phyloP scores from a whole-genome alignment of 148 eudicot genomes.

The Chenopodium album region DNA sequence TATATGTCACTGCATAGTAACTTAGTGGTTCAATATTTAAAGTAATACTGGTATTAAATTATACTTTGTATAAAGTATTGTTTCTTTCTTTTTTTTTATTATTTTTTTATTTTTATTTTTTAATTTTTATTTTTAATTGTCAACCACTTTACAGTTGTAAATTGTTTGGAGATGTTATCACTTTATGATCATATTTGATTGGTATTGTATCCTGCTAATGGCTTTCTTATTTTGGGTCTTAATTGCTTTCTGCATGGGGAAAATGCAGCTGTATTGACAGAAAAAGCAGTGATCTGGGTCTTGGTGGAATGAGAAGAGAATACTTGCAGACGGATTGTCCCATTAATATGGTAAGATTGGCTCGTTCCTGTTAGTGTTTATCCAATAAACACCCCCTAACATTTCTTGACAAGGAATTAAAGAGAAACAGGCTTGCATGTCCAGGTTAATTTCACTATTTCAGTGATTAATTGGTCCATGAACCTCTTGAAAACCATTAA shows the following conservation, averaged over 20 bases:
- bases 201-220: background rate
- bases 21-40: background rate
- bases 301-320: conserved; percentile 90
- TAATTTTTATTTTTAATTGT: background rate
- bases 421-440: background rate
- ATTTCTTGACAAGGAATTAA: background rate
- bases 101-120: no score
- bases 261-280: conserved; percentile 81
- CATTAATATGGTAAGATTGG: conserved; percentile 55
- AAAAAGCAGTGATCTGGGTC: conserved; percentile 92
- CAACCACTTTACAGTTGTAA: background rate
- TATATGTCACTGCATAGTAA: background rate
- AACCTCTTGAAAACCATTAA: background rate
- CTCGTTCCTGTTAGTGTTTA: background rate
- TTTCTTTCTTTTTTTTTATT: no score
- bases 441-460: background rate
- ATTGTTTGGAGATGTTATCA: background rate
- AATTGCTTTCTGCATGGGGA: conserved; percentile 12
- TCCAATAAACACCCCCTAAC: background rate
- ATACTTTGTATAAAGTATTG: no score
- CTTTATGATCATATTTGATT: background rate
- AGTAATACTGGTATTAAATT: no score
- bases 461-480: background rate
- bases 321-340: conserved; percentile 95
- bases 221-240: conserved; percentile 4